phyloP scores from a whole-genome alignment of 148 eudicot genomes.

The Rhododendron henanense region DNA sequence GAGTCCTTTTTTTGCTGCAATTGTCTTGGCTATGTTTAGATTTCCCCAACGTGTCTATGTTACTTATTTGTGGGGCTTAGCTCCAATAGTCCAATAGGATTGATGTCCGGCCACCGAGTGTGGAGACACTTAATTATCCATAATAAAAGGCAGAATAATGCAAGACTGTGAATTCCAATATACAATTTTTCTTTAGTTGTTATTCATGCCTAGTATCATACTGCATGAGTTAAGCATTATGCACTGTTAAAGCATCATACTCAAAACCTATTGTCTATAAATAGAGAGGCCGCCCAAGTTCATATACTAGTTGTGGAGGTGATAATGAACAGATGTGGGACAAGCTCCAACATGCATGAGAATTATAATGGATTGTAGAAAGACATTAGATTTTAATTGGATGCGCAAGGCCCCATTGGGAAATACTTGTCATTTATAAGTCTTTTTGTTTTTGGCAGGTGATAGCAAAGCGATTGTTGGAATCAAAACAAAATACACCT shows the following conservation, averaged over 20 bases:
- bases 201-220: neutral
- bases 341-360: neutral
- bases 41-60: no score
- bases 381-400: neutral
- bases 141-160: neutral
- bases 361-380: neutral
- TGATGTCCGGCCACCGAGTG: no score
- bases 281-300: neutral
- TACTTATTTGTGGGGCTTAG: no score
- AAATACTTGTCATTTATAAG: neutral
- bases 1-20: no score
- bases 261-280: neutral
- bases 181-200: no score
- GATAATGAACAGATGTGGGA: neutral
- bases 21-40: no score
- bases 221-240: neutral
- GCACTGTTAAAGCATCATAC: neutral
- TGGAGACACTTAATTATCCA: no score
- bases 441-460: conserved; percentile 45
- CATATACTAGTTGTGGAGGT: neutral
- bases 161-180: neutral
- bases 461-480: conserved; percentile 84
- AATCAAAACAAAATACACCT: conserved; percentile 86
- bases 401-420: neutral
- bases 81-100: no score